Evolutionary conservation across 164 flowering plant genomes (phyloP), one percentile per base, ranked within the genome.

Genomic region (Aristolochia contorta): DNA sequence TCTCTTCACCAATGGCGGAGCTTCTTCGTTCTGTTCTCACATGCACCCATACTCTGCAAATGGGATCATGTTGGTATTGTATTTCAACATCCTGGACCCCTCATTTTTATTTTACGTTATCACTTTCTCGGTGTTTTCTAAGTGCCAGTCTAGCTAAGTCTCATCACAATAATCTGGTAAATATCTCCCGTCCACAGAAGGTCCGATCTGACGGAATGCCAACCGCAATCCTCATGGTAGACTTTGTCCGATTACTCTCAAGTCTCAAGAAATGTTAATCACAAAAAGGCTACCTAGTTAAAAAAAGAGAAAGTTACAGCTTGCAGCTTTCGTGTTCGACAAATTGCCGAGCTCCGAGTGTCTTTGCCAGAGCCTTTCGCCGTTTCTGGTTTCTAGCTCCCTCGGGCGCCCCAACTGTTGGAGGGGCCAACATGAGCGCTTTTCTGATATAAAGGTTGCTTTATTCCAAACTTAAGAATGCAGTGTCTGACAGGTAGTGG

Each of bases 391-490:
- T 16, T 48, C 21, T 12, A 47, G 19, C 16, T 16, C 21, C n/a
- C 49, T 47, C n/a, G 49, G 52, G 19, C 19, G 33, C 3, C 33
- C 33, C 33, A 3, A 7, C 12, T 47, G 52, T 49, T 16, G 8
- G 6, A 13, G 6, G 16, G 18, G 7, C 16, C n/a, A 12, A 8
- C n/a, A 8, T 49, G 52, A 12, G n/a, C 13, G 52, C n/a, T n/a
- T 9, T 16, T 16, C 16, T 12, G 54, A 50, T n/a, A 16, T 50
- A 50, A 50, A 50, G 54, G 54, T 1, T n/a, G 54, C 54, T 50
- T 48, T 50, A 50, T 50, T 50, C 54, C 54, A 50, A 50, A 22
- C 54, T 19, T 50, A 50, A 18, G 5, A 50, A 22, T 50, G 54
- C 21, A 50, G 54, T 0, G 54, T 16, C 54, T 18, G 54, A 37